Conservation (phyloP, 23 red algal genomes). For the Gracilariopsis chorda region DNA sequence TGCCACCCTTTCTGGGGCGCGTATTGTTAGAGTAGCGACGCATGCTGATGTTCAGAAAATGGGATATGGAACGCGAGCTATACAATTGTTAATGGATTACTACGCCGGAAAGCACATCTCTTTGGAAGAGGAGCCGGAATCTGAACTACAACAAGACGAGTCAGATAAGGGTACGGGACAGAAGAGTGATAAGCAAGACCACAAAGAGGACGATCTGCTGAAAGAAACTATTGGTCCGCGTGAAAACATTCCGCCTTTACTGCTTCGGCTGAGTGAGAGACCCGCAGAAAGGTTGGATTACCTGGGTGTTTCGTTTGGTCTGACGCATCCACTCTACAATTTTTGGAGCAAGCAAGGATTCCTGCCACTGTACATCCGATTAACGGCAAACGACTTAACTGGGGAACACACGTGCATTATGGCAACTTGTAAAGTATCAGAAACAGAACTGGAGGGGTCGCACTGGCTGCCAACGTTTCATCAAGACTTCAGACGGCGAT, state of each 20-base stretch:
- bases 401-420: constrained; percentile 97
- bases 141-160: background rate
- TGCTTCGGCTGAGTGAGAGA: constrained; percentile 63
- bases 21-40: constrained; percentile 89
- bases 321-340: constrained; percentile 79
- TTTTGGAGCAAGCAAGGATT: constrained; percentile 90
- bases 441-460: background rate
- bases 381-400: constrained; percentile 89
- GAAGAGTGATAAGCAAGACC: background rate
- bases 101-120: constrained; percentile 46
- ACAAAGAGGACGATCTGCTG: constrained; percentile 11
- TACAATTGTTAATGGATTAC: constrained; percentile 73
- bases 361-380: constrained; percentile 81
- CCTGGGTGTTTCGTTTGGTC: constrained; percentile 94
- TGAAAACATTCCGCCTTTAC: constrained; percentile 76
- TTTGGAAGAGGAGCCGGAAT: constrained; percentile 22
- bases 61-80: constrained; percentile 93
- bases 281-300: constrained; percentile 70
- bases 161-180: background rate
- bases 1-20: constrained; percentile 79
- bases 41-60: constrained; percentile 94
- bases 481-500: constrained; percentile 79
- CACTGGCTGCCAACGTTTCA: constrained; percentile 68
- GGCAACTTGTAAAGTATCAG: constrained; percentile 23
- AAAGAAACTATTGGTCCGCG: constrained; percentile 72